Conservation (phyloP, 352 stramenopile species). For the Plasmopara halstedii region DNA sequence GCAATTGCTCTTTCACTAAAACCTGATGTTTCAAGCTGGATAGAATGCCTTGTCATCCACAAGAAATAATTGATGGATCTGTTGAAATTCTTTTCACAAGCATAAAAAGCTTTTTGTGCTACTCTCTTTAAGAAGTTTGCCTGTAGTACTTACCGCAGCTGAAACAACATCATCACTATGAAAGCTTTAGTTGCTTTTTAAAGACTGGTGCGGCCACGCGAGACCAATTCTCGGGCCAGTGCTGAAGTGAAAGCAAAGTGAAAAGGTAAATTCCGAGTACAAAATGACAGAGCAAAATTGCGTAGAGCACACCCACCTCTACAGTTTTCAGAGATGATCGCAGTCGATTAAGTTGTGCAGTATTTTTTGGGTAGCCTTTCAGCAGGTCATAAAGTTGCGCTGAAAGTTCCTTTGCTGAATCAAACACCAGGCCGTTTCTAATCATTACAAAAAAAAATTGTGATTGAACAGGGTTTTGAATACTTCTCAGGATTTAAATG, state of each 20-base stretch:
- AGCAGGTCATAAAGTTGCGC: constrained; percentile 58
- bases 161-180: no score
- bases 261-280: neutral
- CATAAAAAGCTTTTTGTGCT: no score
- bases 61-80: no score
- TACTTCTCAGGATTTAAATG: neutral
- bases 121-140: no score
- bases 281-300: neutral
- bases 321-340: constrained; percentile 42
- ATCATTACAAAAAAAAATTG: neutral
- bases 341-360: constrained; percentile 38
- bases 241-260: constrained; percentile 19
- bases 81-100: no score
- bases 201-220: constrained; percentile 57
- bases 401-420: constrained; percentile 46
- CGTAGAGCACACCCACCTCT: constrained; percentile 48
- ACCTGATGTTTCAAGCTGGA: no score
- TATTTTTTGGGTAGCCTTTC: constrained; percentile 39
- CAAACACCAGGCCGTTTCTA: constrained; percentile 74
- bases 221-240: constrained; percentile 75
- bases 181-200: constrained; percentile 46
- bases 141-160: no score
- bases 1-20: no score
- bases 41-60: no score
- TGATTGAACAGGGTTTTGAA: neutral